Base-by-base conservation (phyloP, 164 flowering plant genomes). In the Kalanchoe fedtschenkoi region DNA sequence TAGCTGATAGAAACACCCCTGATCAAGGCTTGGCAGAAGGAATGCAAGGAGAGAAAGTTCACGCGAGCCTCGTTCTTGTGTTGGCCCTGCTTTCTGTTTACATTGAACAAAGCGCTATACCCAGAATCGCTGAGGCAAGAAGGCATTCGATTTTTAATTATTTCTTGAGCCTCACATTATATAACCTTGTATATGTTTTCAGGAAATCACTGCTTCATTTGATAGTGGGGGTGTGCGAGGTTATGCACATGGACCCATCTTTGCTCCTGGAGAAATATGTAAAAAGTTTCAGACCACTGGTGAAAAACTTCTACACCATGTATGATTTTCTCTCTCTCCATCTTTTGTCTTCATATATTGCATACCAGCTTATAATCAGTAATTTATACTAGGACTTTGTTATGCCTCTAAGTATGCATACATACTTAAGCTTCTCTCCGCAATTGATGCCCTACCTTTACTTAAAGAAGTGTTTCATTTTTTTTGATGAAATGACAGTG, bases 241-340 rank as follows among this genome's bases (percentile, higher is more conserved):
- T 34, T 79, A 72, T 73, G 95, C 87, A 71, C 53, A 80, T 76
- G 96, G 97, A 30, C 97, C 92, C 62, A 88, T 96, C 51, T 91
- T 91, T 83, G 83, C 86, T 73, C 97, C 99, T 62, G 92, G 84
- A 64, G 99, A 91, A 78, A 84, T 87, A 71, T 89, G 96, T 67
- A 83, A 91, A 58, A 75, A 71, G 30, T 91, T 81, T 69, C 87
- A 83, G 28, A 73, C 90, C 61, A 83, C 89, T 69, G 78, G 91
- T 73, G 97, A 95, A 78, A 86, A 80, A 68, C 83, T 89, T 81
- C 76, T 95, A 70, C 83, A 89, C 66, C 87, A 82, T 65, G 98
- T 92, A 81, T 22, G 83, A 51, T 13, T 17, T 51, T 51, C 13
- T 11, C 24, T 51, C 11, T 51, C 56, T 51, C 56, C 56, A 26